Base-by-base conservation (phyloP, 805 yeast species). In the Debaryomyces maramus region DNA sequence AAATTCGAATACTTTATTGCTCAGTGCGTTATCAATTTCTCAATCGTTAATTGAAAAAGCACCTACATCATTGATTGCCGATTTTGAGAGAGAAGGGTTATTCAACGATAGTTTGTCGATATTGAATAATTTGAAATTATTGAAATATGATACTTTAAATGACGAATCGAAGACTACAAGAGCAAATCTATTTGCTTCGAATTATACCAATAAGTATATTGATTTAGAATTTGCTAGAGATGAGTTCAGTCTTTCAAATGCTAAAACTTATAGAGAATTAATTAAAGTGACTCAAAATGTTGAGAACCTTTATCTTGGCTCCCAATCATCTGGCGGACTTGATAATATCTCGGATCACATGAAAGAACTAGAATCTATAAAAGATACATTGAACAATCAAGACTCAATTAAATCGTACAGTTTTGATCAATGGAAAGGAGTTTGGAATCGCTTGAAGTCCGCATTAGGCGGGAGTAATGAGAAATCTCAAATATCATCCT, bases 11-110 rank as follows among this genome's bases (percentile, higher is more conserved):
- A 53, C 72, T 5, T 56, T 80, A 11, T 60, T 83, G 2, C 61
- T 75, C 29, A 80, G 81, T 5, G 70, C 84, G 0, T 58, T 85
- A 9, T 60, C 74, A 1, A 58, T 83, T 10, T 65, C 80, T 1
- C 63, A 69, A 6, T 44, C 58, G 2, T 55, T 86, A 36, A 60
- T 79, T 0, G 56, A 58, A 5, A 68, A 72, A 32, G 61, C 73
- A 13, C 73, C 82, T 0, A 62, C 60, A 1, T 43, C 58, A 1
- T 81, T 76, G 40, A 52, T 80, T 5, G 51, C 56, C 0, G 70
- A 67, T 6, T 77, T 88, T 45, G 83, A 77, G 50, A 73, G 85
- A 40, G 95, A 88, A 51, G 96, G 96, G 0, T 59, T 85, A n/a
- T 55, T 83, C 3, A 60, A 72, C 13, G 87, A 83, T 52, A 65